Conservation (phyloP, 805 yeast species). For the Isabelozyma heimii region DNA sequence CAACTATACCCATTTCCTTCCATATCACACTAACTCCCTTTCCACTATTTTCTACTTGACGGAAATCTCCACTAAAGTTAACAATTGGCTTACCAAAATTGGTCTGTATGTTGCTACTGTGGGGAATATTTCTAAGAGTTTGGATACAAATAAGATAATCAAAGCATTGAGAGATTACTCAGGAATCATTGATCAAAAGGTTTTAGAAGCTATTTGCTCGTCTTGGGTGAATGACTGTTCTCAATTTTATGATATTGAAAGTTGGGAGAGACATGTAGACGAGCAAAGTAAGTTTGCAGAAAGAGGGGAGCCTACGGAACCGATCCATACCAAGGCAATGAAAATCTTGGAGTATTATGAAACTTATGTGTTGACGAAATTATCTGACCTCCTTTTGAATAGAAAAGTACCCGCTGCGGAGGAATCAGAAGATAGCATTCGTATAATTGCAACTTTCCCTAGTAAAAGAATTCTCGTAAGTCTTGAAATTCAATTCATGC, state of each 20-base stretch:
- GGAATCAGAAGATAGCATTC: constrained; percentile 14
- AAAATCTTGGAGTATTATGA: constrained; percentile 36
- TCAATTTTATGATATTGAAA: constrained; percentile 42
- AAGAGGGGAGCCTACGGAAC: constrained; percentile 10
- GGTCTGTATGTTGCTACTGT: constrained; percentile 30
- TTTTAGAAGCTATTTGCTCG: constrained; percentile 40
- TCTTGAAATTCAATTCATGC: constrained; percentile 44
- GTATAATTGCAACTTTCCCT: constrained; percentile 36
- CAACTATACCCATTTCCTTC: constrained; percentile 34
- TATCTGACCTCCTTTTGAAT: constrained; percentile 24
- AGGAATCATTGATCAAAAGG: constrained; percentile 31
- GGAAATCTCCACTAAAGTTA: constrained; percentile 23
- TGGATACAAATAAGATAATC: constrained; percentile 36
- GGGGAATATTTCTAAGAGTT: constrained; percentile 29
- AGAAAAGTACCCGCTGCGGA: constrained; percentile 10
- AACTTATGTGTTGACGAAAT: constrained; percentile 27
- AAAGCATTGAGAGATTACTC: constrained; percentile 33
- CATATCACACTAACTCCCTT: constrained; percentile 38
- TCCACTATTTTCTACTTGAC: constrained; percentile 37
- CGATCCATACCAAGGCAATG: constrained; percentile 32
- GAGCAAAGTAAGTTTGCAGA: constrained; percentile 2
- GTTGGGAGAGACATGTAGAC: constrained; percentile 31
- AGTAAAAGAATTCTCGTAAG: constrained; percentile 39
- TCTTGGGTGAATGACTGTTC: constrained; percentile 46
- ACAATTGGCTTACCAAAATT: constrained; percentile 24